Conservation (phyloP, 352 stramenopile species). For the Nothophytophthora sp. region DNA sequence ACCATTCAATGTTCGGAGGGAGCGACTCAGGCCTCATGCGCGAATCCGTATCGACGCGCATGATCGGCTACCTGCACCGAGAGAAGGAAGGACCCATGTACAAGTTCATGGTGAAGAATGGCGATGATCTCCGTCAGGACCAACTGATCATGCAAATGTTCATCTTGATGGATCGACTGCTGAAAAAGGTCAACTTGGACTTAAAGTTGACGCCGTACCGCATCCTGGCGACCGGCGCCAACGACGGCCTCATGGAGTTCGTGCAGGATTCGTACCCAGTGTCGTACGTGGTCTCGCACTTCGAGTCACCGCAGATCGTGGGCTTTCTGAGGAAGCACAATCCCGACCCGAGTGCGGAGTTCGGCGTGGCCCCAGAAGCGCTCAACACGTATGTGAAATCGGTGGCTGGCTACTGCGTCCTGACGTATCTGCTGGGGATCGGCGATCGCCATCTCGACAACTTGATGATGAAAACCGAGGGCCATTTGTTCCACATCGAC, state of each 20-base stretch:
- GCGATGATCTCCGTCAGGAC: slow-evolving; percentile 99
- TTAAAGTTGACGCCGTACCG: slow-evolving; percentile 97
- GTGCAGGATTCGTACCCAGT: slow-evolving; percentile 96
- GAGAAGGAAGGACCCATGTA: slow-evolving; percentile 89
- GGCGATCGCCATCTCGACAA: slow-evolving; percentile 99
- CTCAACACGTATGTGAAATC: slow-evolving; percentile 97
- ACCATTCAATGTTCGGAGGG: slow-evolving; percentile 52
- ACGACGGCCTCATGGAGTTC: slow-evolving; percentile 97
- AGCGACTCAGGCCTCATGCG: slow-evolving; percentile 57
- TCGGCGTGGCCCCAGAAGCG: slow-evolving; percentile 90
- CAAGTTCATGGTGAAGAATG: slow-evolving; percentile 99
- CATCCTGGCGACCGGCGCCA: slow-evolving; percentile 86
- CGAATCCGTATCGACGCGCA: slow-evolving; percentile 71
- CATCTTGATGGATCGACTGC: slow-evolving; percentile 98
- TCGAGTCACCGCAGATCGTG: slow-evolving; percentile 94
- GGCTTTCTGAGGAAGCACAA: slow-evolving; percentile 88
- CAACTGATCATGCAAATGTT: slow-evolving; percentile 99
- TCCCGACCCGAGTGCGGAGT: slow-evolving; percentile 78
- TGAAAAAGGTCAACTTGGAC: slow-evolving; percentile 99
- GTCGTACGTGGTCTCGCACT: slow-evolving; percentile 94
- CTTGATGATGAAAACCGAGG: slow-evolving; percentile 97
- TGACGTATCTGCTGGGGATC: slow-evolving; percentile 99
- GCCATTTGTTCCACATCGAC: slow-evolving; percentile 99
- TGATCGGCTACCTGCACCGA: slow-evolving; percentile 78
- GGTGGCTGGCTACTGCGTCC: slow-evolving; percentile 98